A percentile compares a stretch with the other conserved stretches of the same genome.
Evolutionary conservation across 495 filamentous ascomycete species (phyloP).

Genomic region (Aspergillus hancockii): DNA sequence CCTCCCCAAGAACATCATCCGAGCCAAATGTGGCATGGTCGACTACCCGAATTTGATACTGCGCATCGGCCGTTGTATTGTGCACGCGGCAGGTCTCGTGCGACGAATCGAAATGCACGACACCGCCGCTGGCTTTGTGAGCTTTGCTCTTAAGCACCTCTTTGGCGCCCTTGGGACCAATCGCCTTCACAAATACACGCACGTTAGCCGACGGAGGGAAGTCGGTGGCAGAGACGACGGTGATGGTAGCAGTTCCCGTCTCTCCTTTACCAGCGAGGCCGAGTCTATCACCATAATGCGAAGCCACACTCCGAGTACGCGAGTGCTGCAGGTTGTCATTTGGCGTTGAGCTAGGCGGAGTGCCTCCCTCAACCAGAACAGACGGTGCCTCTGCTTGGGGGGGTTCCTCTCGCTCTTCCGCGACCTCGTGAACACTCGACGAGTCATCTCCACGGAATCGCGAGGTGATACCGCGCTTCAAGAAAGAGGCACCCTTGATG

Average conservation of each 20-base stretch:
- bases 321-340: slow-evolving; percentile 52
- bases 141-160: slow-evolving; percentile 84
- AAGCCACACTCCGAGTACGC: slow-evolving; percentile 69
- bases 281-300: slow-evolving; percentile 44
- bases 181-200: slow-evolving; percentile 70
- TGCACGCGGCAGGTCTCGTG: slow-evolving; percentile 74
- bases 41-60: slow-evolving; percentile 83
- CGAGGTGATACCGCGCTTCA: slow-evolving; percentile 73
- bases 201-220: slow-evolving; percentile 79
- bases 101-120: slow-evolving; percentile 60
- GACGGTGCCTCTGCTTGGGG: slow-evolving; percentile 26
- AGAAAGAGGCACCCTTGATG: slow-evolving; percentile 82
- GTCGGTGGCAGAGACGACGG: slow-evolving; percentile 74
- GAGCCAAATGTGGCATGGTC: slow-evolving; percentile 79
- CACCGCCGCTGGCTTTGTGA: slow-evolving; percentile 61
- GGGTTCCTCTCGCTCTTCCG: slow-evolving; percentile 54
- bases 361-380: slow-evolving; percentile 31
- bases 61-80: slow-evolving; percentile 73
- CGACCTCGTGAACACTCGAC: slow-evolving; percentile 46
- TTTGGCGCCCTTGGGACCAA: slow-evolving; percentile 67
- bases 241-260: slow-evolving; percentile 76
- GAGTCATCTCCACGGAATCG: slow-evolving; percentile 42
- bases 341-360: slow-evolving; percentile 39
- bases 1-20: slow-evolving; percentile 80
- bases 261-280: slow-evolving; percentile 57